phyloP scores from a whole-genome alignment of 2,329 filamentous ascomycete genomes.

The Cladophialophora psammophila region DNA sequence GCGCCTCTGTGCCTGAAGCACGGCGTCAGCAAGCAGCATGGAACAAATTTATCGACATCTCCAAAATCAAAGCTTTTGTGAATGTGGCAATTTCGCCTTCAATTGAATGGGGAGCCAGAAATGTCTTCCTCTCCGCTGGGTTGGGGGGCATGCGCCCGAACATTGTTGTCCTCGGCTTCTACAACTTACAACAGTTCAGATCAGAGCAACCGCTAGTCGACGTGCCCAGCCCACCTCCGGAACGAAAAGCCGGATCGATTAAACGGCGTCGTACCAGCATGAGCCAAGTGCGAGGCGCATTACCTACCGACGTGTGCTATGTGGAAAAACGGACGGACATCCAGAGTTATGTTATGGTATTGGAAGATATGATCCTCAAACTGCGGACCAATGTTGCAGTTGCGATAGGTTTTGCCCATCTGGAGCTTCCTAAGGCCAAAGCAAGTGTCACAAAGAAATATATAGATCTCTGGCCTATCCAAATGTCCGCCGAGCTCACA shows the following conservation, averaged over 20 bases:
- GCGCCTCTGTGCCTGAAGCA: slow-evolving; percentile 78
- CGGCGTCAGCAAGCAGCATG: slow-evolving; percentile 81
- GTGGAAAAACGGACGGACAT: slow-evolving; percentile 73
- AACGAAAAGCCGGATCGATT: slow-evolving; percentile 33
- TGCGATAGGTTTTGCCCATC: slow-evolving; percentile 77
- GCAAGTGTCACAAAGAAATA: slow-evolving; percentile 72
- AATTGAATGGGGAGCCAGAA: slow-evolving; percentile 84
- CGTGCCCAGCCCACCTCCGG: slow-evolving; percentile 59
- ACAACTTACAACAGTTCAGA: slow-evolving; percentile 79
- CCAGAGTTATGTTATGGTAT: slow-evolving; percentile 78
- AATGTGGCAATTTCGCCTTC: slow-evolving; percentile 84
- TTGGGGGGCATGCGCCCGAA: slow-evolving; percentile 89
- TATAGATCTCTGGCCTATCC: slow-evolving; percentile 90
- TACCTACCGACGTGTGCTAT: slow-evolving; percentile 74
- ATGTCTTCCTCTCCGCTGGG: slow-evolving; percentile 80
- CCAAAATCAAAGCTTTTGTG: slow-evolving; percentile 86
- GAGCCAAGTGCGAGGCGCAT: slow-evolving; percentile 57
- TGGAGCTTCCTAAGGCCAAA: slow-evolving; percentile 73
- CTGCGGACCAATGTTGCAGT: slow-evolving; percentile 85
- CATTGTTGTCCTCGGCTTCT: slow-evolving; percentile 81
- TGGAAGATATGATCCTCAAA: slow-evolving; percentile 80
- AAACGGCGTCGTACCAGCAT: slow-evolving; percentile 33
- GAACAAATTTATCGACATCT: slow-evolving; percentile 87
- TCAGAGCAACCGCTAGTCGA: slow-evolving; percentile 64
- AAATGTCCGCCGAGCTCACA: slow-evolving; percentile 87